Conservation (phyloP, 2,329 filamentous ascomycete species). For the Colletotrichum lupini region DNA sequence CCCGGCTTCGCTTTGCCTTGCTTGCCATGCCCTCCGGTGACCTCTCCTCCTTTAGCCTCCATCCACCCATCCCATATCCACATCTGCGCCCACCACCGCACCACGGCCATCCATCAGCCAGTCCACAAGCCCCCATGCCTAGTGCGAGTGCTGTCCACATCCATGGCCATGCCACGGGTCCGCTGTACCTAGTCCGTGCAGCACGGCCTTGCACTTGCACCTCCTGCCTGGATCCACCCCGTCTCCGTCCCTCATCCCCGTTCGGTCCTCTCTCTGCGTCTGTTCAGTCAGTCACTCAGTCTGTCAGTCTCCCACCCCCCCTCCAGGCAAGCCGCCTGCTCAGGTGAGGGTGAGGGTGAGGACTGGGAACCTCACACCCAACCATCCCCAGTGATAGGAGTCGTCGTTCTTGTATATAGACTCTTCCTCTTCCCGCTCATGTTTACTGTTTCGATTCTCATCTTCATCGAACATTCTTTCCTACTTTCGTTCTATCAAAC, state of each 20-base stretch:
- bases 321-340: conserved; percentile 7
- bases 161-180: conserved; percentile 31
- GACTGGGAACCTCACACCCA: conserved; percentile 24
- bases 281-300: neutral
- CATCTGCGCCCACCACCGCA: conserved; percentile 24
- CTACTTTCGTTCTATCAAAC: conserved; percentile 43
- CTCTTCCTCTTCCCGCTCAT: conserved; percentile 25
- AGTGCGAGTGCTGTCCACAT: conserved; percentile 10
- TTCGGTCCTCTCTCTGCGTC: conserved; percentile 6
- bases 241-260: conserved; percentile 23
- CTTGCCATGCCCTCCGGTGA: neutral
- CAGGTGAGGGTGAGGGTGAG: conserved; percentile 15
- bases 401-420: conserved; percentile 35
- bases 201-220: conserved; percentile 14
- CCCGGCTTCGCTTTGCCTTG: neutral
- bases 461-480: conserved; percentile 38
- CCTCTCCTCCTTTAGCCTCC: neutral
- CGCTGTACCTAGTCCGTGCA: conserved; percentile 16
- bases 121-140: conserved; percentile 16
- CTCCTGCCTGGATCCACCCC: conserved; percentile 16
- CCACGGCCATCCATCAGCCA: conserved; percentile 6
- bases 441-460: conserved; percentile 33
- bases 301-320: conserved; percentile 4
- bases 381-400: conserved; percentile 22
- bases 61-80: conserved; percentile 7